These are phyloP conservation scores for Scutellaria minor DNA, from an alignment of 257 asterid species.

Conservation along the genomic window DNA sequence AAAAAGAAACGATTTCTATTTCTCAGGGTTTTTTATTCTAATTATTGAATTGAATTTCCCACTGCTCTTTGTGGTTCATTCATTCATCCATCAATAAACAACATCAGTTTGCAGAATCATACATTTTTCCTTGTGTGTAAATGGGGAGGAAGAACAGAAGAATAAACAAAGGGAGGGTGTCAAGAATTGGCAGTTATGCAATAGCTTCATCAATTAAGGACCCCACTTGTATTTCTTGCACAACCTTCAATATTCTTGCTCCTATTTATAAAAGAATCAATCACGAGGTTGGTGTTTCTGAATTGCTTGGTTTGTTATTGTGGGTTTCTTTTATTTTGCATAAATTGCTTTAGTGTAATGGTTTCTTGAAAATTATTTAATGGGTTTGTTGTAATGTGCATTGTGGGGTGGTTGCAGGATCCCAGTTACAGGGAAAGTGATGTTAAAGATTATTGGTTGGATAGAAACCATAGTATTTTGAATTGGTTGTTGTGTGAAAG, in stretches of 20 bases:
- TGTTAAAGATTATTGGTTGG: constrained; percentile 79
- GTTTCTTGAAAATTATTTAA: neutral
- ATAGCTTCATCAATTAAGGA: constrained; percentile 82
- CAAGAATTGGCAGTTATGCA: constrained; percentile 82
- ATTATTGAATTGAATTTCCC: constrained; percentile 5
- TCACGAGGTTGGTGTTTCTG: constrained; percentile 53
- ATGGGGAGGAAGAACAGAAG: constrained; percentile 70
- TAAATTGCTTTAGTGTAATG: neutral
- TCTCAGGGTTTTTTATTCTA: neutral
- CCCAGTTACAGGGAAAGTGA: constrained; percentile 92
- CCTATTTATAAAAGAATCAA: constrained; percentile 92
- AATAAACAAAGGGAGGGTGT: constrained; percentile 56
- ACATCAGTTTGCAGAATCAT: neutral
- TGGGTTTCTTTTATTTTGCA: too few species aligned
- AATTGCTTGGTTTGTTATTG: neutral
- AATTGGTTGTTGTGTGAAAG: constrained; percentile 92
- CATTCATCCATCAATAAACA: constrained; percentile 21
- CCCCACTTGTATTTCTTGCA: constrained; percentile 85
- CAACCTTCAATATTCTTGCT: constrained; percentile 95
- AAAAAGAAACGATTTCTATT: constrained; percentile 2
- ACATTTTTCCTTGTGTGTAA: constrained; percentile 17
- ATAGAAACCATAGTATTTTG: constrained; percentile 79
- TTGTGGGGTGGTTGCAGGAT: constrained; percentile 64
- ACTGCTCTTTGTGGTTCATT: neutral
- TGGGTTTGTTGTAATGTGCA: constrained; percentile 29